phyloP scores from a whole-genome alignment of 805 yeast species.

The Suhomyces sp. region DNA sequence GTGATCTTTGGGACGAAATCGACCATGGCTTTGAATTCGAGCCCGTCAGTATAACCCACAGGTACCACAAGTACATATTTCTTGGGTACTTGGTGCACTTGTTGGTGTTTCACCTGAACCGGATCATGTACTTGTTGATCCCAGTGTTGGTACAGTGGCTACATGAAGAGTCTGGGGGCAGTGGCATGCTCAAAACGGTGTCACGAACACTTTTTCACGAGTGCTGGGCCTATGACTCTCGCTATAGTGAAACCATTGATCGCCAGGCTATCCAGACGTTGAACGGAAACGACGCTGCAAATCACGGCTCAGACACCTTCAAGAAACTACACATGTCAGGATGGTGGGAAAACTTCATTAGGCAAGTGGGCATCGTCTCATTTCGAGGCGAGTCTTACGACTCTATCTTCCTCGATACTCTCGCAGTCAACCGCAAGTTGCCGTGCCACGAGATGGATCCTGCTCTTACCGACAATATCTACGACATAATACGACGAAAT shows the following conservation, averaged over 20 bases:
- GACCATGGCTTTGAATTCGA: slow-evolving; percentile 37
- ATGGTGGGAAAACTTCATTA: slow-evolving; percentile 29
- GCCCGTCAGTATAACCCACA: slow-evolving; percentile 21
- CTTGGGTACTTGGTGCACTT: slow-evolving; percentile 36
- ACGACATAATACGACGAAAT: slow-evolving; percentile 7
- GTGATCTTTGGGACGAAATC: slow-evolving; percentile 29
- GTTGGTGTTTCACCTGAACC: slow-evolving; percentile 33
- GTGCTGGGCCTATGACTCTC: slow-evolving; percentile 20
- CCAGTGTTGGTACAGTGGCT: slow-evolving; percentile 41
- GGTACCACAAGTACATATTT: slow-evolving; percentile 23
- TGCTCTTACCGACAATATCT: slow-evolving; percentile 2
- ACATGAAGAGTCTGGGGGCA: slow-evolving; percentile 19
- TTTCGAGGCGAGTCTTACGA: slow-evolving; percentile 12
- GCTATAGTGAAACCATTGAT: slow-evolving; percentile 13
- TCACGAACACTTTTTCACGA: slow-evolving; percentile 17
- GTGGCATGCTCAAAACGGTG: background rate
- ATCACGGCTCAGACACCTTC: slow-evolving; percentile 14
- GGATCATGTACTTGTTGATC: slow-evolving; percentile 27
- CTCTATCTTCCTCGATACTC: slow-evolving; percentile 21
- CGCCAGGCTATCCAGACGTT: slow-evolving; percentile 11
- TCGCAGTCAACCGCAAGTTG: slow-evolving; percentile 16
- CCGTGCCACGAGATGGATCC: background rate
- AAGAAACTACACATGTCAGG: slow-evolving; percentile 27
- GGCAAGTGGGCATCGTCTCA: slow-evolving; percentile 1
- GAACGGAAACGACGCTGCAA: slow-evolving; percentile 9